phyloP scores from a whole-genome alignment of 495 filamentous ascomycete species.

The Eremomyces bilateralis region DNA sequence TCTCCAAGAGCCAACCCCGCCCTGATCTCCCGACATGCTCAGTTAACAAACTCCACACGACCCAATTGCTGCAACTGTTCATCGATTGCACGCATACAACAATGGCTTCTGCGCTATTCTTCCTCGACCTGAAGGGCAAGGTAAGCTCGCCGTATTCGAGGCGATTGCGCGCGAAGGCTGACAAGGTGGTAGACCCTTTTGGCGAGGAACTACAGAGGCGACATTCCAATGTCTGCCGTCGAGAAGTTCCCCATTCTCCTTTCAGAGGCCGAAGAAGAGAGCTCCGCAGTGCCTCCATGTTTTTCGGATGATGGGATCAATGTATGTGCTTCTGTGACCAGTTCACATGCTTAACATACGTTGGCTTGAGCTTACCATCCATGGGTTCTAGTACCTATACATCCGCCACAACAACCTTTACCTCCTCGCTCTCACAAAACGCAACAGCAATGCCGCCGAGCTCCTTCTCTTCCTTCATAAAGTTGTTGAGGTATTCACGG shows the following conservation, averaged over 20 bases:
- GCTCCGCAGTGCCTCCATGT: slow-evolving; percentile 89
- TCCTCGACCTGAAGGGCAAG: slow-evolving; percentile 99
- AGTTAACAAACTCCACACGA: background rate
- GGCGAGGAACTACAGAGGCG: slow-evolving; percentile 94
- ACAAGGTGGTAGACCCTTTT: slow-evolving; percentile 59
- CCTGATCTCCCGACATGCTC: background rate
- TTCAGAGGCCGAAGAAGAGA: slow-evolving; percentile 98
- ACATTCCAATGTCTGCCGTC: slow-evolving; percentile 98
- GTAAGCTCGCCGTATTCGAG: slow-evolving; percentile 23
- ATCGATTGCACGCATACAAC: slow-evolving; percentile 13
- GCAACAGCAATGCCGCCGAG: slow-evolving; percentile 97
- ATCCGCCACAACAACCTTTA: slow-evolving; percentile 99
- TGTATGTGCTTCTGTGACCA: slow-evolving; percentile 26
- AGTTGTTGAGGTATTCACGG: slow-evolving; percentile 95
- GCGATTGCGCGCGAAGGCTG: background rate
- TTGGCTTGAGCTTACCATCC: slow-evolving; percentile 1
- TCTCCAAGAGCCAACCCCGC: background rate
- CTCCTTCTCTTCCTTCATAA: slow-evolving; percentile 97
- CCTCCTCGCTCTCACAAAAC: slow-evolving; percentile 92
- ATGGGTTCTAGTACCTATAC: slow-evolving; percentile 99
- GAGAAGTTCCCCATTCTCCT: slow-evolving; percentile 96
- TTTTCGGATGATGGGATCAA: slow-evolving; percentile 99
- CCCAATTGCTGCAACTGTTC: background rate
- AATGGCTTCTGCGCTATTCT: slow-evolving; percentile 98
- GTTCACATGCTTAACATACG: background rate